Percentiles rank a stretch among this genome's conserved stretches.
Conservation (phyloP, 202 grass and related monocot species). For the Setaria italica region DNA sequence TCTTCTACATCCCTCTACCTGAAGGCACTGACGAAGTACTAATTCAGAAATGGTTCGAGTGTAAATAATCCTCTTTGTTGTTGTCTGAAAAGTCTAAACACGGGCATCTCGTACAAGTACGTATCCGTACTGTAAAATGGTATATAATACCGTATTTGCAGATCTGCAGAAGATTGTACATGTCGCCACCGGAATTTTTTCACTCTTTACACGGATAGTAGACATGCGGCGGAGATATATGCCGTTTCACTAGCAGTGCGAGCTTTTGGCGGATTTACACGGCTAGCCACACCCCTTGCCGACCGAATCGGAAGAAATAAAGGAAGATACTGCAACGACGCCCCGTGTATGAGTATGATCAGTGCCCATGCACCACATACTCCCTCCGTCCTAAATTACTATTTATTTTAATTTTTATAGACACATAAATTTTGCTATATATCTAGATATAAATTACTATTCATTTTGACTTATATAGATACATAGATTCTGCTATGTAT, state of each 20-base stretch:
- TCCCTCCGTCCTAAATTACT: too few species aligned
- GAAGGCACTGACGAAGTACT: background rate
- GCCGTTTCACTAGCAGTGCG: background rate
- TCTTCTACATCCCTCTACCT: background rate
- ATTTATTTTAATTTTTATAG: too few species aligned
- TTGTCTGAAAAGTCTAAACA: background rate
- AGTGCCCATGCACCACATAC: slow-evolving; percentile 36
- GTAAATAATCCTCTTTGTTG: background rate
- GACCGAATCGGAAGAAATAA: slow-evolving; percentile 36
- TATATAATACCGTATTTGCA: background rate
- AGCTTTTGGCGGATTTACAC: slow-evolving; percentile 46
- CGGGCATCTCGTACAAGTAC: background rate
- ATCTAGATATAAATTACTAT: too few species aligned
- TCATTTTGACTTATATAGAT: too few species aligned
- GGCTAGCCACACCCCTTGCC: slow-evolving; percentile 31
- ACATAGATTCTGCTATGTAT: too few species aligned
- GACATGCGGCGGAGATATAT: background rate
- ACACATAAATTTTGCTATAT: too few species aligned
- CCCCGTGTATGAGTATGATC: background rate
- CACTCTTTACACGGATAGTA: slow-evolving; percentile 7
- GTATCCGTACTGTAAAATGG: background rate
- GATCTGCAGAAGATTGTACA: background rate
- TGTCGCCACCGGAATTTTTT: slow-evolving; percentile 22
- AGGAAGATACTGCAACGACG: slow-evolving; percentile 20
- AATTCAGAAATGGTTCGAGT: background rate